These are phyloP conservation scores for Penicillium sp. DNA, from an alignment of 2,329 filamentous ascomycete species.

Conservation along the genomic window DNA sequence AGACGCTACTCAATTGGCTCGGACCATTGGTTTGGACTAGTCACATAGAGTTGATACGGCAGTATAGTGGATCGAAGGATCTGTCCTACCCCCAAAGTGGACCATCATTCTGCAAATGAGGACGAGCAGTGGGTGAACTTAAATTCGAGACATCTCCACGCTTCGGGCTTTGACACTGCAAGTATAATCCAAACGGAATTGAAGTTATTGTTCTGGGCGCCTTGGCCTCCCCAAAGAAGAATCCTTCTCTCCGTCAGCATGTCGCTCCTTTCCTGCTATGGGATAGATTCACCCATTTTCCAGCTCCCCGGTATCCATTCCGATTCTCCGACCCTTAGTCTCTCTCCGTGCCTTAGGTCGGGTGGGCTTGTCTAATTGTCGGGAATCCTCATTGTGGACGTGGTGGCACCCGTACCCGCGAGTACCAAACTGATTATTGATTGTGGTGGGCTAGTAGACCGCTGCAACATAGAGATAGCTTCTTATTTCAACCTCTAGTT, in stretches of 20 bases:
- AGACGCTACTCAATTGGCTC: background rate
- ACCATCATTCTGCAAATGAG: background rate
- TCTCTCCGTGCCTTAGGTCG: background rate
- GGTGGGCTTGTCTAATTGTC: background rate
- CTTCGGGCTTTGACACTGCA: background rate
- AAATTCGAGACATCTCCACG: background rate
- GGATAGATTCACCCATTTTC: background rate
- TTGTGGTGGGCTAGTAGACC: background rate
- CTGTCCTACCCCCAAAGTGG: background rate
- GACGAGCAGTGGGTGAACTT: background rate
- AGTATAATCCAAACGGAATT: background rate
- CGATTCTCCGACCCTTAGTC: background rate
- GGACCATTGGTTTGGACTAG: background rate
- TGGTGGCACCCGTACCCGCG: background rate
- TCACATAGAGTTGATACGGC: background rate
- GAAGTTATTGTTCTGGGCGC: background rate
- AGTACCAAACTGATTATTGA: background rate
- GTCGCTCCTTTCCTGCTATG: background rate
- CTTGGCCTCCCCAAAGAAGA: no score
- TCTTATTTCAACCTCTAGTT: background rate
- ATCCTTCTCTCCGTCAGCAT: no score
- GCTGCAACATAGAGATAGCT: background rate
- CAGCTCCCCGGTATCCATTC: background rate
- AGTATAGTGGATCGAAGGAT: background rate
- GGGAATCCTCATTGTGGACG: background rate